A percentile compares a stretch with the other conserved stretches of the same genome.
Evolutionary conservation across 441 rosid species (phyloP).

Genomic region (Erysimum pusillum): DNA sequence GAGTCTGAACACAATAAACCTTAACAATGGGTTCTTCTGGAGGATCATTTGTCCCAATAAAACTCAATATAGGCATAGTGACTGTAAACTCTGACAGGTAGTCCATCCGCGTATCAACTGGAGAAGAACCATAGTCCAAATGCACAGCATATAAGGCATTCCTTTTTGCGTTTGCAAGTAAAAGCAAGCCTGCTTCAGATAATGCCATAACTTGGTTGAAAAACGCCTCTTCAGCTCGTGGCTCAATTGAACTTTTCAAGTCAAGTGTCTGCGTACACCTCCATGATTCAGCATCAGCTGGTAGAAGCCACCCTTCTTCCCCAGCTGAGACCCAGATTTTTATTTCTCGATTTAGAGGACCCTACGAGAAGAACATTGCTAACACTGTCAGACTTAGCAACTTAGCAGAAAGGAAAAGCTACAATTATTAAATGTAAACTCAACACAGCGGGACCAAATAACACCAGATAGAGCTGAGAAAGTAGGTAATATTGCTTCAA

Average conservation of each 20-base stretch:
- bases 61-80: constrained; percentile 92
- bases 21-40: constrained; percentile 70
- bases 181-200: constrained; percentile 71
- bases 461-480: constrained; percentile 19
- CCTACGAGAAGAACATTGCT: constrained; percentile 53
- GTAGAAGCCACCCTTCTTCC: constrained; percentile 91
- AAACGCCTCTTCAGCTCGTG: constrained; percentile 71
- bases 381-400: constrained; percentile 16
- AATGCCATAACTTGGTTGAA: constrained; percentile 87
- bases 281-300: constrained; percentile 80
- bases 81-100: constrained; percentile 90
- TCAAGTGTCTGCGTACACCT: constrained; percentile 81
- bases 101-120: constrained; percentile 80
- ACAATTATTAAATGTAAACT: background rate
- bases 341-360: constrained; percentile 82
- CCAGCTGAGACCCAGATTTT: constrained; percentile 83
- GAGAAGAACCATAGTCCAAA: constrained; percentile 79
- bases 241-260: constrained; percentile 73
- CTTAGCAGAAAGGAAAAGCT: background rate
- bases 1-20: constrained; percentile 94
- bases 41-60: constrained; percentile 78
- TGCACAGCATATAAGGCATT: constrained; percentile 92
- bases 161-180: constrained; percentile 93
- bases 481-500: constrained; percentile 3
- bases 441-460: constrained; percentile 16